phyloP scores from a whole-genome alignment of 139 green algal species.

The Klebsormidium nitens region DNA sequence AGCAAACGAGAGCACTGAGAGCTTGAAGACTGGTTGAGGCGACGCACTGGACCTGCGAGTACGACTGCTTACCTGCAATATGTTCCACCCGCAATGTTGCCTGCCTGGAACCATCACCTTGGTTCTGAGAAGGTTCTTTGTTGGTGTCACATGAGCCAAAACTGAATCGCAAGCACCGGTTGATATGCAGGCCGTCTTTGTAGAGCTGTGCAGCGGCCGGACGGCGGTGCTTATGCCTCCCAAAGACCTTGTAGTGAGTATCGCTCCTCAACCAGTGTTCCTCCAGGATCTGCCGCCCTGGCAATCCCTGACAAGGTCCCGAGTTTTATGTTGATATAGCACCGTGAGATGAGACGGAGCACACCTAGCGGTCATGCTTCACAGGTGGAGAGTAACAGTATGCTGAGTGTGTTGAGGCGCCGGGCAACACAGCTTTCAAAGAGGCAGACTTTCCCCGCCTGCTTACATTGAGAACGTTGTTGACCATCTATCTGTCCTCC shows the following conservation, averaged over 20 bases:
- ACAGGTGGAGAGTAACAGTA: too few species aligned
- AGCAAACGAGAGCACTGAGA: not conserved
- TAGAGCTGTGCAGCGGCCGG: slow-evolving; percentile 22
- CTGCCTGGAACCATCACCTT: not conserved
- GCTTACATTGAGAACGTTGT: not conserved
- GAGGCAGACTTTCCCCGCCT: not conserved
- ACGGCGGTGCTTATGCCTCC: slow-evolving; percentile 17
- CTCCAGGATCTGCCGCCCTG: too few species aligned
- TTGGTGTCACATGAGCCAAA: not conserved
- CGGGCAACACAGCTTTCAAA: slow-evolving; percentile 5
- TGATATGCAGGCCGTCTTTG: slow-evolving; percentile 33
- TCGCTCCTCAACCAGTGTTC: too few species aligned
- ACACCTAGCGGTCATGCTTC: too few species aligned
- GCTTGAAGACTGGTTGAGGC: not conserved
- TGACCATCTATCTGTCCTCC: not conserved
- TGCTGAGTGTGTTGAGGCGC: too few species aligned
- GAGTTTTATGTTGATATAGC: too few species aligned
- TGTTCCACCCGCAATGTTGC: too few species aligned
- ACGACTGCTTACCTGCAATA: too few species aligned
- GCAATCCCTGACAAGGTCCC: too few species aligned
- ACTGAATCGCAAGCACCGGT: too few species aligned
- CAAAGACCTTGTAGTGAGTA: too few species aligned
- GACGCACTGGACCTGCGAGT: not conserved
- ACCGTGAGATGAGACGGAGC: too few species aligned
- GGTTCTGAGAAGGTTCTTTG: not conserved